A percentile compares a stretch with the other conserved stretches of the same genome.
Evolutionary conservation across 208 protist genomes (phyloP).

Genomic region (Wallacemonas sp.): DNA sequence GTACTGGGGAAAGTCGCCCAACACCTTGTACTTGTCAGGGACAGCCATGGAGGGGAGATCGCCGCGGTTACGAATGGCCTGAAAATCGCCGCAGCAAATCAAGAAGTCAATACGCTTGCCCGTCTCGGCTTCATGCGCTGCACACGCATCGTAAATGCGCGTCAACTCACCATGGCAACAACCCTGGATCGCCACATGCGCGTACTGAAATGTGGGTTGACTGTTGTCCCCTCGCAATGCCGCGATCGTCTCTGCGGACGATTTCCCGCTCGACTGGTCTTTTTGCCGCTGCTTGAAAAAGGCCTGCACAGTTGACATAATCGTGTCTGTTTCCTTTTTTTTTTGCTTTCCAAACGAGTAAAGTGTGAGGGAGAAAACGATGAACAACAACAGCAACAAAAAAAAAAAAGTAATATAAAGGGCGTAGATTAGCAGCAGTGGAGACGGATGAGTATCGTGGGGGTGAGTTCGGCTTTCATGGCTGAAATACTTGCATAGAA

Average conservation of each 20-base stretch:
- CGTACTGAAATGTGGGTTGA: constrained; percentile 1
- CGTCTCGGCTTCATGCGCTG: constrained; percentile 70
- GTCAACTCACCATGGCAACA: constrained; percentile 98
- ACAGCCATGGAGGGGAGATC: constrained; percentile 96
- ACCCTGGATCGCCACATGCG: constrained; percentile 95
- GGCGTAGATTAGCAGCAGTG: no score
- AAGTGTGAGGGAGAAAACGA: no score
- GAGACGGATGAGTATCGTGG: no score
- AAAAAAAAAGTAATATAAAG: no score
- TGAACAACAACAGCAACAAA: no score
- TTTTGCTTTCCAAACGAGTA: constrained; percentile 22
- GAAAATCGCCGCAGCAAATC: constrained; percentile 98
- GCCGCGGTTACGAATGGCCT: constrained; percentile 90
- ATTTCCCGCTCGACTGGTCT: constrained; percentile 17
- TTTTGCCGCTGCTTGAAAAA: constrained; percentile 43
- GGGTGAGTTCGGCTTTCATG: no score
- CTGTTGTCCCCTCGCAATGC: background rate
- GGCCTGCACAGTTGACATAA: constrained; percentile 37
- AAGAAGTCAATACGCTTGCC: constrained; percentile 95
- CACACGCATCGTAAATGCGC: constrained; percentile 93
- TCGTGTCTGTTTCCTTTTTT: background rate
- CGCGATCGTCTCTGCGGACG: constrained; percentile 23
- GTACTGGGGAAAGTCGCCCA: constrained; percentile 97
- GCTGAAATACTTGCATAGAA: no score
- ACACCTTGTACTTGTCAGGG: constrained; percentile 93